Conservation (phyloP, 495 filamentous ascomycete genomes). For the Annulohypoxylon bovei region DNA sequence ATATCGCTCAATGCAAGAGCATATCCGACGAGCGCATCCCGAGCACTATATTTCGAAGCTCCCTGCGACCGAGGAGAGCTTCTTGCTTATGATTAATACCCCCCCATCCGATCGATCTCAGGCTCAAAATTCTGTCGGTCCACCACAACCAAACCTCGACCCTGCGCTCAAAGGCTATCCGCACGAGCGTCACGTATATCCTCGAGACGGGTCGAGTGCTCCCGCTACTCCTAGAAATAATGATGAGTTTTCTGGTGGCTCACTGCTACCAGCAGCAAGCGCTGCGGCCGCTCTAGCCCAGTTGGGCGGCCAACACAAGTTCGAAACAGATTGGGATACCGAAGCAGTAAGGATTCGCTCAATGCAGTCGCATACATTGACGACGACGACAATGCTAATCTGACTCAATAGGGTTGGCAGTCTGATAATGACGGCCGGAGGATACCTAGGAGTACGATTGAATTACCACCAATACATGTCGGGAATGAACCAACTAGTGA, state of each 20-base stretch:
- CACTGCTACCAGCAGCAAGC: slow-evolving; percentile 73
- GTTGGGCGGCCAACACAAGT: slow-evolving; percentile 79
- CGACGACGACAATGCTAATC: slow-evolving; percentile 39
- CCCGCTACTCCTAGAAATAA: slow-evolving; percentile 74
- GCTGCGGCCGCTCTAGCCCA: slow-evolving; percentile 89
- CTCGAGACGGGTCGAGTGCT: slow-evolving; percentile 73
- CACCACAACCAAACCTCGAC: slow-evolving; percentile 38
- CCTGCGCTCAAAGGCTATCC: slow-evolving; percentile 49
- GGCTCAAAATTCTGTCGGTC: slow-evolving; percentile 44
- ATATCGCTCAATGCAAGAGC: slow-evolving; percentile 99
- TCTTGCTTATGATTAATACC: slow-evolving; percentile 92
- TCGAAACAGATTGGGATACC: slow-evolving; percentile 84
- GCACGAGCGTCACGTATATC: slow-evolving; percentile 58
- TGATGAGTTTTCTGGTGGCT: slow-evolving; percentile 73
- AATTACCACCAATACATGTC: slow-evolving; percentile 76
- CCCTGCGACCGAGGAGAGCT: slow-evolving; percentile 98
- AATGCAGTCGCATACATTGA: slow-evolving; percentile 10
- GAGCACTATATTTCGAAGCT: slow-evolving; percentile 99
- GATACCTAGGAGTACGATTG: slow-evolving; percentile 68
- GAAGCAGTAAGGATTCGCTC: slow-evolving; percentile 70
- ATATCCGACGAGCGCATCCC: slow-evolving; percentile 96
- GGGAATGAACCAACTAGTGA: slow-evolving; percentile 74
- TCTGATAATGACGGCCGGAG: slow-evolving; percentile 74
- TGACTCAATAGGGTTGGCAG: slow-evolving; percentile 66
- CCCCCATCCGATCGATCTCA: slow-evolving; percentile 83